These are phyloP conservation scores for Cladochytrium replicatum DNA, from an alignment of 192 early-diverging fungal species.

Conservation along the genomic window DNA sequence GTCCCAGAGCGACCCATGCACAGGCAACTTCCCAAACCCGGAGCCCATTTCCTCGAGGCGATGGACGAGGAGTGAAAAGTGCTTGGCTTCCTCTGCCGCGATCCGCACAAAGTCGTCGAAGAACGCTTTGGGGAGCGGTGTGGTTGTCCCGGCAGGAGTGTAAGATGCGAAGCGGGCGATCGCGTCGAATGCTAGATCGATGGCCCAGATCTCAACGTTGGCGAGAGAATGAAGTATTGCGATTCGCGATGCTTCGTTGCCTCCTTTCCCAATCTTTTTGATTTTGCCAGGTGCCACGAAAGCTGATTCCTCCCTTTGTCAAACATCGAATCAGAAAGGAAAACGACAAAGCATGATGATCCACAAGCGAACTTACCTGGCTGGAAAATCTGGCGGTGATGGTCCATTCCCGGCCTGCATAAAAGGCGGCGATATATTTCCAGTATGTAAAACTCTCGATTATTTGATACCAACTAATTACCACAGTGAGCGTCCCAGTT, in stretches of 20 bases:
- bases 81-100: slow-evolving; percentile 55
- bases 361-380: no score
- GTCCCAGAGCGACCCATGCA: slow-evolving; percentile 57
- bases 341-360: neutral
- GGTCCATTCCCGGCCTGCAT: no score
- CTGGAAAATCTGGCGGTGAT: no score
- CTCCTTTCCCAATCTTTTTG: slow-evolving; percentile 41
- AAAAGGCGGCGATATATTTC: no score
- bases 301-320: neutral
- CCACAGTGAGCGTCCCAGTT: neutral
- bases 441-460: no score
- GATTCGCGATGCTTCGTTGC: slow-evolving; percentile 37
- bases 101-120: slow-evolving; percentile 39
- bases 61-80: slow-evolving; percentile 42
- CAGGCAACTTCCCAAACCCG: slow-evolving; percentile 42
- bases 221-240: slow-evolving; percentile 53
- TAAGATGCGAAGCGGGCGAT: slow-evolving; percentile 42
- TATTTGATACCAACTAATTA: neutral
- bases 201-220: slow-evolving; percentile 62
- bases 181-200: slow-evolving; percentile 57
- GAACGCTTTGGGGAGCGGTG: slow-evolving; percentile 18
- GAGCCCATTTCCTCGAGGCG: slow-evolving; percentile 39
- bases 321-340: slow-evolving; percentile 7
- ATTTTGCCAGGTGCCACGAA: slow-evolving; percentile 29
- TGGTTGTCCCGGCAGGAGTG: neutral